Evolutionary conservation across 2,329 filamentous ascomycete species (phyloP), one percentile per base, ranked within the genome.

Genomic region (Scytalidium lignicola): DNA sequence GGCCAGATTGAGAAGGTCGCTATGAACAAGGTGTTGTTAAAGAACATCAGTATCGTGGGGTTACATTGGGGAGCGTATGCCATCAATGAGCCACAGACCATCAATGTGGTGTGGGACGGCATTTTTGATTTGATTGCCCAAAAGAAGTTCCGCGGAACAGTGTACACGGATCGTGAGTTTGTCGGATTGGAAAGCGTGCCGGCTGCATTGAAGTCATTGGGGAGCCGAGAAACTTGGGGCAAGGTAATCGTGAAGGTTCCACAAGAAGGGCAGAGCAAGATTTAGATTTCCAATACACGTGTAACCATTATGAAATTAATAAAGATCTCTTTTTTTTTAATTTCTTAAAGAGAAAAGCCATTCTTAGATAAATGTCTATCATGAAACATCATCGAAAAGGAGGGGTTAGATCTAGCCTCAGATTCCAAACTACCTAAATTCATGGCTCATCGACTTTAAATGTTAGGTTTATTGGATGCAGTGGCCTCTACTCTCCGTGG

Each of bases 181-280:
- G 81, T 87, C 13, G 92, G 92, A 0, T 69, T 97, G 48, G 90
- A 95, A 59, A 84, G 76, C 50, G 79, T 96, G 22, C 85, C 86
- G 0, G 80, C 79, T 52, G 91, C 91, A 1, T 67, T 97, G 60
- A 75, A 85, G 60, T 87, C 87, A 2, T 70, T 97, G 48, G 91
- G 89, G 1, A 81, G 82, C 1, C 76, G 92, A 51, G 88, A 86
- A 46, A 96, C 90, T 1, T 97, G 92, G 92, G 92, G 92, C 0
- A 97, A 97, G 76, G 92, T 97, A 1, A 89, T 96, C 1, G 85
- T 96, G 18, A 89, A 89, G 69, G 75, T 97, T 40, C 83, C 86
- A 1, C 87, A 90, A 58, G 75, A 81, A 41, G 76, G 74, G 6
- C 72, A 75, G 54, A 80, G 75, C 59, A 81, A 78, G 66, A 58